These are phyloP conservation scores for Babjeviella inositovora DNA, from an alignment of 805 yeast species.

Conservation along the genomic window DNA sequence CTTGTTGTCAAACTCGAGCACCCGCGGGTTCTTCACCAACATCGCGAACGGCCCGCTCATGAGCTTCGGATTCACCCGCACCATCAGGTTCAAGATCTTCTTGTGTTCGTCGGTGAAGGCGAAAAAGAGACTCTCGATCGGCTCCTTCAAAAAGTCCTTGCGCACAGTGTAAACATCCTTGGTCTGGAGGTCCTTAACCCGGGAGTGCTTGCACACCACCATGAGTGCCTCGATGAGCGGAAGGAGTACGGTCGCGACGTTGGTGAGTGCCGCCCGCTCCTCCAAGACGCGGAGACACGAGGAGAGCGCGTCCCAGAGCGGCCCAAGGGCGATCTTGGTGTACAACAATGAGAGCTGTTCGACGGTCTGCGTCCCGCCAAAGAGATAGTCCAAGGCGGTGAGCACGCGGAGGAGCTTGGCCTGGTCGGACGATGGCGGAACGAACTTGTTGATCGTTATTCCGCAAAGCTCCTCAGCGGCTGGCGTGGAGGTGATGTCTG, in stretches of 20 bases:
- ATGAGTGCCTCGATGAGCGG: constrained; percentile 85
- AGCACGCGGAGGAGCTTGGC: constrained; percentile 73
- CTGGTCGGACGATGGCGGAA: constrained; percentile 73
- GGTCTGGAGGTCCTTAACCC: constrained; percentile 36
- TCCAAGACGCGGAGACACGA: constrained; percentile 53
- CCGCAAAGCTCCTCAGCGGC: constrained; percentile 31
- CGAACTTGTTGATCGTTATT: constrained; percentile 47
- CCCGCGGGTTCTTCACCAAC: constrained; percentile 75
- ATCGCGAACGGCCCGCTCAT: constrained; percentile 94
- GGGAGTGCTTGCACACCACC: constrained; percentile 90
- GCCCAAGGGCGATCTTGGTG: constrained; percentile 51
- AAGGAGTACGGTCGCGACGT: constrained; percentile 63
- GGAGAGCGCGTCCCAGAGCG: constrained; percentile 75
- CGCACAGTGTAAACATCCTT: constrained; percentile 46
- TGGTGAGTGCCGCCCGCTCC: constrained; percentile 33
- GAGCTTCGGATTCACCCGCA: constrained; percentile 75
- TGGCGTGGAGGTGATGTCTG: constrained; percentile 17
- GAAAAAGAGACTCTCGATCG: constrained; percentile 66
- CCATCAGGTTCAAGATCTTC: constrained; percentile 80
- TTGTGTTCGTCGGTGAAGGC: constrained; percentile 82
- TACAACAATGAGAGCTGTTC: constrained; percentile 45
- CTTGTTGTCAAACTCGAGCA: constrained; percentile 89
- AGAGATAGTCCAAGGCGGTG: constrained; percentile 78
- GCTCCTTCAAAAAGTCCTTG: constrained; percentile 56
- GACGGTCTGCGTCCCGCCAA: constrained; percentile 26